Evolutionary conservation across 352 stramenopile species (phyloP), one percentile per base, ranked within the genome.

Genomic region (Pythium grandisporangium): DNA sequence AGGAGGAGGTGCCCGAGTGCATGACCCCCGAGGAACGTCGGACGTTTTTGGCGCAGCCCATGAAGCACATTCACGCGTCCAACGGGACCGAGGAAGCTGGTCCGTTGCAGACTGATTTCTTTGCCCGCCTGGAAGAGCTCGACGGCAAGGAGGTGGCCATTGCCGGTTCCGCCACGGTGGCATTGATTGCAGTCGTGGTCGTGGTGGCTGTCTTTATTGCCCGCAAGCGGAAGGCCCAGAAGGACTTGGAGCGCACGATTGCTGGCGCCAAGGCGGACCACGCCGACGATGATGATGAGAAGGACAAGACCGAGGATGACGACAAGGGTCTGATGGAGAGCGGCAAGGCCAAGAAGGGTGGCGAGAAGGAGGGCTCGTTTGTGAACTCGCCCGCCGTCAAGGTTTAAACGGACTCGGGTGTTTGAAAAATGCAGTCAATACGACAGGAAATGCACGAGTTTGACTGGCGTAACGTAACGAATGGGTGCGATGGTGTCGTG

Each of bases 31-130:
- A 47, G 6, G 68, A 89, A 59, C 79, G 79, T 49, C 82, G 81
- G 63, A 70, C 73, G 42, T 93, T 86, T 67, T 57, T 93, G 8
- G 55, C 69, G 0, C 79, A 93, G 62, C 79, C 76, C 17, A 83
- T 93, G 67, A 89, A 93, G 63, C 76, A 93, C 62, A 81, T 90
- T 14, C 73, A 90, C 65, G 70, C 73, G 22, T 72, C 32, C 48
- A 89, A 85, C 51, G 76, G 68, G 37, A 80, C 70, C 16, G 30
- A 33, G 0, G 69, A 78, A 17, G 48, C 51, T 1, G 61, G 74
- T 22, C 66, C 70, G 13, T 51, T 62, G 20, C 47, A 70, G 55
- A 87, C 76, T 4, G 61, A 90, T 42, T 90, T 90, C 37, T 63
- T 87, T 13, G 58, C 71, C 13, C 55, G 57, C 6, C 50, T 90